Base-by-base conservation (phyloP, 2,329 filamentous ascomycete genomes). In the Claviceps spartinae region DNA sequence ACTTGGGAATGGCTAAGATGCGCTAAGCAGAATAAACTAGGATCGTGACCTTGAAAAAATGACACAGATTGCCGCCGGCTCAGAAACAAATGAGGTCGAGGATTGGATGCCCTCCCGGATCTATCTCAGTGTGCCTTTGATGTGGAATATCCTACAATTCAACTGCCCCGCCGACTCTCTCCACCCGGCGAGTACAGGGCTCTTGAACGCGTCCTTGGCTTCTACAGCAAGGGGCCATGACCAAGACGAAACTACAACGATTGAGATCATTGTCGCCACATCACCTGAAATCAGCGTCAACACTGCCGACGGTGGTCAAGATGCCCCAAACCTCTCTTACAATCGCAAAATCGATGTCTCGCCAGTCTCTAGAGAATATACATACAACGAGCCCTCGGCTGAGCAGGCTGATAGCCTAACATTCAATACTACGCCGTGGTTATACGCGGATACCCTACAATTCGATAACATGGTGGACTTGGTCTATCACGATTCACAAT, bases 61-160 rank as follows among this genome's bases (percentile, higher is more conserved):
- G 67, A 73, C 71, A 0, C 66, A 66, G 0, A 74, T 76, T 18
- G 74, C 74, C 2, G 70, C 72, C 3, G 73, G 73, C 2, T 69
- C 72, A 0, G 72, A 75, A 7, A 70, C 61, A 7, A 67, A 73
- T 53, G 72, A 75, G 37, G 67, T 69, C 14, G 71, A 75, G 52
- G 72, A 75, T 56, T 76, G 74, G 74, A 71, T 74, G 62, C 74
- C 74, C 0, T 74, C 72, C 22, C 72, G 72, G 47, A 76, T 76
- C 47, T 71, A 75, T 55, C 72, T 77, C 38, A 76, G 72, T 54
- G 71, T 76, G 1, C 71, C 72, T 1, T 57, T 77, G 4, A 76
- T 76, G 74, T 76, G 74, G 74, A 71, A 74, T 40, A 70, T 76
- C 9, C 59, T 77, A 4, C 72, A 75, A 51, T 70, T 75, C 58